These are phyloP conservation scores for Podosphaera fusca DNA, from an alignment of 2,329 filamentous ascomycete genomes.

Conservation along the genomic window DNA sequence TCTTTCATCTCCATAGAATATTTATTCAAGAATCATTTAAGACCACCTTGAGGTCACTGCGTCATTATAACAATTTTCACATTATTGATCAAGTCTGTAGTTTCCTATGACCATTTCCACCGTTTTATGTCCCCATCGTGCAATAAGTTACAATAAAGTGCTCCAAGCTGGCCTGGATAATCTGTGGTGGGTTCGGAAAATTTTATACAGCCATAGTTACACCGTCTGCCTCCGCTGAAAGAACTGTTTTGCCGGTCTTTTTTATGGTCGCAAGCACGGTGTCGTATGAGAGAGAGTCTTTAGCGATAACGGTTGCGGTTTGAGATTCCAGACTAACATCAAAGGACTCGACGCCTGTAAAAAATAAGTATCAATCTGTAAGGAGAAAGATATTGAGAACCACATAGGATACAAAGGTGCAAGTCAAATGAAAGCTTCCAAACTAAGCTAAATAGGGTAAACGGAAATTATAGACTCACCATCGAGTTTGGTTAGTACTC, in stretches of 20 bases:
- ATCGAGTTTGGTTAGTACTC: conserved; percentile 77
- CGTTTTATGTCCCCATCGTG: too few relatives aligned
- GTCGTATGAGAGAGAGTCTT: conserved; percentile 48
- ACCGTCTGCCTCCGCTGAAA: conserved; percentile 49
- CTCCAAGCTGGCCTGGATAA: neutral
- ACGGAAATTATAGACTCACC: conserved; percentile 28
- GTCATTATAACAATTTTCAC: too few relatives aligned
- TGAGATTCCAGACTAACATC: conserved; percentile 73
- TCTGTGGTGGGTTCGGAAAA: neutral
- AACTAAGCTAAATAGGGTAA: neutral
- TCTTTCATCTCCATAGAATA: too few relatives aligned
- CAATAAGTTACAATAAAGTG: neutral
- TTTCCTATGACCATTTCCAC: too few relatives aligned
- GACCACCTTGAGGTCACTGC: too few relatives aligned
- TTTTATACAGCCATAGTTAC: conserved; percentile 15
- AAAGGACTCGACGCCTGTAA: conserved; percentile 60
- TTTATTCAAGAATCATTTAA: too few relatives aligned
- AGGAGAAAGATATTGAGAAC: neutral
- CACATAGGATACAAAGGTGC: neutral
- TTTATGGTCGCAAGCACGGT: conserved; percentile 69
- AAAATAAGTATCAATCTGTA: neutral
- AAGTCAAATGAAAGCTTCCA: neutral
- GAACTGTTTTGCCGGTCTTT: conserved; percentile 90
- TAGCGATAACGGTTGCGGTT: conserved; percentile 54
- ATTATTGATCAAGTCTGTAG: too few relatives aligned